These are phyloP conservation scores for Claviceps capensis DNA, from an alignment of 2,329 filamentous ascomycete genomes.

Conservation along the genomic window DNA sequence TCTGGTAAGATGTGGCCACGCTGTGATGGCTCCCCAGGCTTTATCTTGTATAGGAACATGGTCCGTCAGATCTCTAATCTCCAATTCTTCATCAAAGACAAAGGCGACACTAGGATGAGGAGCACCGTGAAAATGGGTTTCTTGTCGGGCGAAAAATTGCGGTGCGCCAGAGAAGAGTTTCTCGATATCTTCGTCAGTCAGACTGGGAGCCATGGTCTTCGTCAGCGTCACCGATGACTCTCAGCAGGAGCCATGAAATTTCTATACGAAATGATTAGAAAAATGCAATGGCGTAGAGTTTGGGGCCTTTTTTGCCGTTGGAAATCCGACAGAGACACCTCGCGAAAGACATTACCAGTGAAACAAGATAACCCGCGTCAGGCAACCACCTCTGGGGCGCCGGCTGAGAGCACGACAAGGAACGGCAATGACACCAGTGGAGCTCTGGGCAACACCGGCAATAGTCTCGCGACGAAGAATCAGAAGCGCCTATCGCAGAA, in stretches of 20 bases:
- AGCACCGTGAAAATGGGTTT: conserved; percentile 44
- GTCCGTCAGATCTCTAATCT: conserved; percentile 50
- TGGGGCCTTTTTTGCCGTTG: neutral
- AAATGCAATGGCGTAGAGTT: neutral
- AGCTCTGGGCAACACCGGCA: neutral
- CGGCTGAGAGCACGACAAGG: neutral
- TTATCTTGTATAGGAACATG: conserved; percentile 48
- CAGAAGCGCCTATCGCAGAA: neutral
- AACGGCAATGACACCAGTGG: neutral
- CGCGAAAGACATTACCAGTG: neutral
- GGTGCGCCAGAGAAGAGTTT: conserved; percentile 65
- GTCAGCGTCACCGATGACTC: conserved; percentile 28
- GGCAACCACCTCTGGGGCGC: neutral
- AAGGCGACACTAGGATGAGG: conserved; percentile 51
- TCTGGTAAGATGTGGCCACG: conserved; percentile 47
- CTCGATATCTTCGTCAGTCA: conserved; percentile 47
- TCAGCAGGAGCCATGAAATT: conserved; percentile 7
- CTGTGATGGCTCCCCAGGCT: conserved; percentile 49
- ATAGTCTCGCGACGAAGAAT: neutral
- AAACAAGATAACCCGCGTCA: neutral
- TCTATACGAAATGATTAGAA: neutral
- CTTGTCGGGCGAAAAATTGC: conserved; percentile 51
- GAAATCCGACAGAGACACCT: neutral
- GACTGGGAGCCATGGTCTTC: conserved; percentile 42
- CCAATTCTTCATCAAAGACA: conserved; percentile 50